Conservation (phyloP, 495 filamentous ascomycete genomes). For the Durotheca rogersii region DNA sequence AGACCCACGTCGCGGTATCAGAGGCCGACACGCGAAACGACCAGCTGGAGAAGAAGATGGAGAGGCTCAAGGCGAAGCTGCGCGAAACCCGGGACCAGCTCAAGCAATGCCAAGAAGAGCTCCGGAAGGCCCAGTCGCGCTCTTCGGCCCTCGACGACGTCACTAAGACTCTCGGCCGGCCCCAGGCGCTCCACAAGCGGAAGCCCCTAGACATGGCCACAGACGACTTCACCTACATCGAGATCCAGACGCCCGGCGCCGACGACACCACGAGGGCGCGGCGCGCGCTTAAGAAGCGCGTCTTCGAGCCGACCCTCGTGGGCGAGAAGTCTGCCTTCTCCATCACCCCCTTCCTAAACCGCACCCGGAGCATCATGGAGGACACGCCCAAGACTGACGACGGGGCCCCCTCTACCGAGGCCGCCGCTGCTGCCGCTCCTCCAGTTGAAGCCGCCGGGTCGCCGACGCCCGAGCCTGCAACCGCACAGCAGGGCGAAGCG, state of each 20-base stretch:
- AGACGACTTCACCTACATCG: constrained; percentile 39
- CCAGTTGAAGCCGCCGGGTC: constrained; percentile 11
- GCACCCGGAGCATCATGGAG: constrained; percentile 56
- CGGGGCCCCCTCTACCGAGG: constrained; percentile 22
- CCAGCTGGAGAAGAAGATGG: constrained; percentile 65
- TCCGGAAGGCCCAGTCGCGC: constrained; percentile 38
- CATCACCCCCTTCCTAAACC: constrained; percentile 88
- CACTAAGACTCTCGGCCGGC: constrained; percentile 33
- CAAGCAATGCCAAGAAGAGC: constrained; percentile 55
- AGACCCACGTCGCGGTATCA: constrained; percentile 39
- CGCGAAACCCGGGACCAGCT: constrained; percentile 66
- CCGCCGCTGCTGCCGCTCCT: constrained; percentile 23
- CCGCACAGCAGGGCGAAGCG: constrained; percentile 4
- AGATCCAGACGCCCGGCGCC: constrained; percentile 40
- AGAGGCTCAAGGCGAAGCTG: constrained; percentile 65
- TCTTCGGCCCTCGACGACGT: constrained; percentile 37
- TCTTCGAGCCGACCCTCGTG: constrained; percentile 54
- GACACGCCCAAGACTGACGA: constrained; percentile 31
- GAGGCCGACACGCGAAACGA: constrained; percentile 58
- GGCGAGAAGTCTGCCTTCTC: constrained; percentile 90
- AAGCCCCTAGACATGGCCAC: constrained; percentile 34
- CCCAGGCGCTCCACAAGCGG: constrained; percentile 36
- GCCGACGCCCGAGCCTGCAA: constrained; percentile 8
- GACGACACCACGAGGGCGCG: constrained; percentile 35
- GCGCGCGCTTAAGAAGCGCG: constrained; percentile 52